Evolutionary conservation across 176 grass and related monocot genomes (phyloP).

Genomic region (Zea luxurians): DNA sequence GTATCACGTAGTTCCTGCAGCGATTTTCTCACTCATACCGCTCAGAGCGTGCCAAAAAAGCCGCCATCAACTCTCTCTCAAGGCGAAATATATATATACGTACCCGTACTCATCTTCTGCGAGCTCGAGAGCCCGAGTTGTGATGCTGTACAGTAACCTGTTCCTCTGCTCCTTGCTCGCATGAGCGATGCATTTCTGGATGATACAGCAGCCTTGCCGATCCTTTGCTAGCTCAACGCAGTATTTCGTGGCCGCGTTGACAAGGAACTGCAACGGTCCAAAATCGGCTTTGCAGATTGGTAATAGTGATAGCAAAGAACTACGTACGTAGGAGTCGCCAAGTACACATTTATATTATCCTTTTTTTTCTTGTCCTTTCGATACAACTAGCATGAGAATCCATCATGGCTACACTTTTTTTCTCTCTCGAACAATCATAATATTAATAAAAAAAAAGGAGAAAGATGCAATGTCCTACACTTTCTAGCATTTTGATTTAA

Average conservation of each 20-base stretch:
- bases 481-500: neutral
- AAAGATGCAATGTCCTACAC: too few relatives aligned
- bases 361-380: neutral
- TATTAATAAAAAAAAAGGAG: too few relatives aligned
- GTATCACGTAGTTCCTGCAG: conserved; percentile 78
- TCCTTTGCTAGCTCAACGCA: conserved; percentile 72
- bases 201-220: conserved; percentile 73
- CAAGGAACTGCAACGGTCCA: conserved; percentile 55
- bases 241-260: conserved; percentile 46
- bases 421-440: too few relatives aligned
- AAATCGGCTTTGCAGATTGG: neutral
- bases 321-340: neutral
- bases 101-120: conserved; percentile 72
- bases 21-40: neutral
- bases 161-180: conserved; percentile 56
- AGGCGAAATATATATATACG: too few relatives aligned
- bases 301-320: neutral
- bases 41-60: too few relatives aligned
- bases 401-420: neutral
- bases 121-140: conserved; percentile 49
- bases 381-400: neutral
- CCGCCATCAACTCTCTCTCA: too few relatives aligned
- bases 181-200: conserved; percentile 69
- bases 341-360: neutral
- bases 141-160: conserved; percentile 47